Conservation (phyloP, 2,329 filamentous ascomycete species). For the Davidsoniella australis region DNA sequence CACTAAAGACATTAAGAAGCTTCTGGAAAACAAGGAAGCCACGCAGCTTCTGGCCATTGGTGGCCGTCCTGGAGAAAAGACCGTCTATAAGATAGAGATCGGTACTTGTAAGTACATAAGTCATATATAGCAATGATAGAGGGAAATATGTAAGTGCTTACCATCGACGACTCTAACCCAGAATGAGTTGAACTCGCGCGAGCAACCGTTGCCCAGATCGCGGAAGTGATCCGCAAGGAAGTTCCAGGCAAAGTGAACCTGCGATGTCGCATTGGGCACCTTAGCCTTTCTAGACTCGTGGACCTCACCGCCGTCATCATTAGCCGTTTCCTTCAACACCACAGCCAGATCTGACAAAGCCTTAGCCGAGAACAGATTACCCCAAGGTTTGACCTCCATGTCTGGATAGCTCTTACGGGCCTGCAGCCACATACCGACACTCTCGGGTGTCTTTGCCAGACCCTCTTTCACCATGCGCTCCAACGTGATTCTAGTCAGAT, state of each 20-base stretch:
- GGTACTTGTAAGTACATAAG: too few species aligned
- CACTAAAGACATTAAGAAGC: constrained; percentile 40
- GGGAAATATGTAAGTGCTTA: constrained; percentile 25
- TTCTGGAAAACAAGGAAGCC: constrained; percentile 79
- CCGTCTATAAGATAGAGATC: constrained; percentile 37
- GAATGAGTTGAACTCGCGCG: constrained; percentile 51
- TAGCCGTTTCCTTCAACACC: constrained; percentile 57
- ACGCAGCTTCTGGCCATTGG: constrained; percentile 78
- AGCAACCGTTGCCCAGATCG: constrained; percentile 21
- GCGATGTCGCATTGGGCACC: constrained; percentile 61
- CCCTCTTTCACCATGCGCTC: constrained; percentile 44
- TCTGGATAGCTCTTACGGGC: constrained; percentile 46
- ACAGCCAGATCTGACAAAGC: constrained; percentile 54
- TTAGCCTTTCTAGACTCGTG: constrained; percentile 28
- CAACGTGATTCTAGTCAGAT: constrained; percentile 44
- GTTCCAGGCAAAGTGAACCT: constrained; percentile 79
- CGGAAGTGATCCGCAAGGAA: constrained; percentile 46
- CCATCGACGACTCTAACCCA: constrained; percentile 79
- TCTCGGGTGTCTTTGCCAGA: constrained; percentile 67
- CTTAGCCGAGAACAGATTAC: constrained; percentile 54
- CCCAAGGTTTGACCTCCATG: constrained; percentile 54
- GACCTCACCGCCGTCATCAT: constrained; percentile 26
- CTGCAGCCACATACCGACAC: constrained; percentile 73
- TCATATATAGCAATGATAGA: background rate
- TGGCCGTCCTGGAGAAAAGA: constrained; percentile 66